Evolutionary conservation across 75 land plant genomes (phyloP), one percentile per base, ranked within the genome.

Genomic region (Pinus tabuliformis): DNA sequence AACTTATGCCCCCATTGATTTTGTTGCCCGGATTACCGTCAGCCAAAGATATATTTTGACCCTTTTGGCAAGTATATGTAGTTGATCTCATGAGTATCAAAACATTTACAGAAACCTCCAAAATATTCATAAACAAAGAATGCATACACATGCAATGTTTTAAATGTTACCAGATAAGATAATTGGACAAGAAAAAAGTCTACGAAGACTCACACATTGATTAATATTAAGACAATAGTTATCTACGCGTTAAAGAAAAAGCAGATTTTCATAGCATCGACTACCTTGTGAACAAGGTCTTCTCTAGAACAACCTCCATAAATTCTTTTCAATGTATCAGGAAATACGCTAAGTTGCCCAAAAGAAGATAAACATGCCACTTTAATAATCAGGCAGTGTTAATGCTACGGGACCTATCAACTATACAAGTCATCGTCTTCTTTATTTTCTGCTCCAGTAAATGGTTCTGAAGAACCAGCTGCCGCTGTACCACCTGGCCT

Each of bases 361-460:
- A 14, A 62, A 62, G 1, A 24, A 11, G 28, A 62, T 62, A 62
- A 28, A 13, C 12, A 3, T 62, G 28, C 64, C 28, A 62, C 14
- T 62, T 62, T 9, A 49, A 28, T 62, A 49, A 28, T 62, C 64
- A 62, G 64, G 64, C 30, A 62, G 16, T 11, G 20, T 71, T 16
- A 20, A 64, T 73, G 88, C 85, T 75, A 79, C 73, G 28, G 79
- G 21, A 28, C 76, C 75, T 42, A 74, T 20, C 75, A 85, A 33
- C 59, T 85, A 78, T 85, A 85, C 37, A 85, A 54, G 60, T 85
- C 87, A 65, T 85, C 87, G 56, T 85, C 87, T 22, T 70, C 87
- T 13, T 74, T 81, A 36, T 13, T 74, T 24, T 76, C 80, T 24
- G 73, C 70, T 24, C 59, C 58, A 24, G 77, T 77, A 70, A 82